Percentiles rank a stretch among this genome's conserved stretches.
Evolutionary conservation across 2,329 filamentous ascomycete species (phyloP).

Genomic region (Fusarium succisae): DNA sequence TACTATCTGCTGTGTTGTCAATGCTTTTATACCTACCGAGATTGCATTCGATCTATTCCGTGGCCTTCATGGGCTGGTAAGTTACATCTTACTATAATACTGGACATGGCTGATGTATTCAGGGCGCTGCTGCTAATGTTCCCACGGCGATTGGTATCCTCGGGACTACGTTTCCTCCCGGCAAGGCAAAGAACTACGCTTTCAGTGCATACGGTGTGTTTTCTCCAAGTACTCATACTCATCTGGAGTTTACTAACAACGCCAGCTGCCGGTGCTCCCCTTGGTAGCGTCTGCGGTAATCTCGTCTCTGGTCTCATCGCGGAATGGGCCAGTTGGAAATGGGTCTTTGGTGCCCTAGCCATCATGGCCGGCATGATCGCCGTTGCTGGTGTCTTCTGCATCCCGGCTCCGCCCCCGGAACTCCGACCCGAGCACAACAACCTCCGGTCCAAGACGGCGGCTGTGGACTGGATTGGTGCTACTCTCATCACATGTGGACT

Average conservation of each 20-base stretch:
- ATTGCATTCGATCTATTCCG: constrained; percentile 74
- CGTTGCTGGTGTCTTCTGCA: constrained; percentile 65
- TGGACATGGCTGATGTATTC: not conserved
- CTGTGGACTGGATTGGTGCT: constrained; percentile 74
- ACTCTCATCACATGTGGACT: constrained; percentile 69
- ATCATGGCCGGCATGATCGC: constrained; percentile 68
- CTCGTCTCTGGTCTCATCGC: constrained; percentile 70
- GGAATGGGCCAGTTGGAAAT: constrained; percentile 71
- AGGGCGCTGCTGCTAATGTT: constrained; percentile 74
- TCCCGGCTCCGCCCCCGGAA: constrained; percentile 60
- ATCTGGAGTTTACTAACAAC: not conserved
- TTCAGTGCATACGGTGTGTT: constrained; percentile 69
- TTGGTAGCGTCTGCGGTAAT: constrained; percentile 73
- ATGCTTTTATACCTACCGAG: constrained; percentile 73
- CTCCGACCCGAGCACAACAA: constrained; percentile 36
- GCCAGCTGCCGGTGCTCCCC: constrained; percentile 68
- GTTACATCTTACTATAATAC: not conserved
- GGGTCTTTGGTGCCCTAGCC: constrained; percentile 72
- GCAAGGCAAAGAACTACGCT: constrained; percentile 75
- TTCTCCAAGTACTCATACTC: not conserved
- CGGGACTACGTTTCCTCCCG: constrained; percentile 72
- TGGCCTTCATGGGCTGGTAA: constrained; percentile 69
- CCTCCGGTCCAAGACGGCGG: constrained; percentile 49
- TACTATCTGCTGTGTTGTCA: constrained; percentile 64
- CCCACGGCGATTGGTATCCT: constrained; percentile 77